Conservation (phyloP, 495 filamentous ascomycete species). For the Hypoxylon trugodes region DNA sequence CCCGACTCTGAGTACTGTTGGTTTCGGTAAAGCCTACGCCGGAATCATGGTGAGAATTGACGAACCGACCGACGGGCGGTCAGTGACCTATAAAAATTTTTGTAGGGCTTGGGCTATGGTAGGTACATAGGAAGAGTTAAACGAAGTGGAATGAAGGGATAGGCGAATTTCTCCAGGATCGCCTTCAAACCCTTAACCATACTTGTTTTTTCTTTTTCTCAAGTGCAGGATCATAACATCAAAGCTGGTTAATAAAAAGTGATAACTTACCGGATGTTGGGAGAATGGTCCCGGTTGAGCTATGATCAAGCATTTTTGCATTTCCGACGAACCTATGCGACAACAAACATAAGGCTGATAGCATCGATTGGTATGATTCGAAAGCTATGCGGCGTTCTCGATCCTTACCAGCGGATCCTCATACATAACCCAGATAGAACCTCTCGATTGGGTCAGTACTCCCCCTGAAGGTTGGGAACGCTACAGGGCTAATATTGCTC, state of each 20-base stretch:
- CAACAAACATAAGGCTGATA: slow-evolving; percentile 19
- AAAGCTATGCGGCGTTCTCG: slow-evolving; percentile 15
- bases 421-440: slow-evolving; percentile 9
- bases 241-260: neutral
- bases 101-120: slow-evolving; percentile 4
- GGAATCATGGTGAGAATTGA: slow-evolving; percentile 13
- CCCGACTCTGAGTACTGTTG: slow-evolving; percentile 13
- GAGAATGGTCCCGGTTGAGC: neutral
- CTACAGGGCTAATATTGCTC: slow-evolving; percentile 20
- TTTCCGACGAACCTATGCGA: slow-evolving; percentile 6
- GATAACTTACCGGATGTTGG: neutral
- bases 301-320: neutral
- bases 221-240: neutral
- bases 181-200: too few relatives aligned
- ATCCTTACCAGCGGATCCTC: slow-evolving; percentile 23
- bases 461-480: slow-evolving; percentile 13
- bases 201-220: neutral
- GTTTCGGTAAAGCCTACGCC: slow-evolving; percentile 30
- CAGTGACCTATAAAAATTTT: slow-evolving; percentile 7
- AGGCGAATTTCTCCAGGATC: slow-evolving; percentile 1
- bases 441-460: slow-evolving; percentile 21
- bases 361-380: slow-evolving; percentile 12
- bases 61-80: slow-evolving; percentile 22
- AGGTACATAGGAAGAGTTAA: slow-evolving; percentile 1
- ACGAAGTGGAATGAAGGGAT: slow-evolving; percentile 23